Conservation (phyloP, 2,329 filamentous ascomycete genomes). For the Thelonectria olida region DNA sequence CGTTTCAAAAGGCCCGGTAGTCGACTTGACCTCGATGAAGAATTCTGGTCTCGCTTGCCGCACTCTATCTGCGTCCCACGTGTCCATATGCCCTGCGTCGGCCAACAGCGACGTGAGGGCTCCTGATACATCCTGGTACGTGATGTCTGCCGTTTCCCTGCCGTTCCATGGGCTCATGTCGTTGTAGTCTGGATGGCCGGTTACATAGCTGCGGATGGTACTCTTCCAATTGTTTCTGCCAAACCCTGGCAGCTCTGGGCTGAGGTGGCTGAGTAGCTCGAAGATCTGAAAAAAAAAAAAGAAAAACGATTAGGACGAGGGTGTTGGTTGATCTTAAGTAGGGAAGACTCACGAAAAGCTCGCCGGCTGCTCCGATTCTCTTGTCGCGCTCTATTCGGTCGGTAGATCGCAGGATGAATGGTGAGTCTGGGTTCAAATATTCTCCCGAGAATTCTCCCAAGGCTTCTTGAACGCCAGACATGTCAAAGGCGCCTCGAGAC, state of each 20-base stretch:
- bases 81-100: not conserved
- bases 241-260: slow-evolving; percentile 46
- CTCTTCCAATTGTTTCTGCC: slow-evolving; percentile 56
- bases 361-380: slow-evolving; percentile 20
- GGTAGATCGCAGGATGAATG: not conserved
- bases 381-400: slow-evolving; percentile 23
- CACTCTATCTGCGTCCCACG: not conserved
- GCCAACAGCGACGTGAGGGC: not conserved
- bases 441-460: slow-evolving; percentile 23
- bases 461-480: slow-evolving; percentile 19
- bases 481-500: not conserved
- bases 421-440: not conserved
- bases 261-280: slow-evolving; percentile 47
- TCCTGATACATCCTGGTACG: not conserved
- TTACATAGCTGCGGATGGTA: slow-evolving; percentile 54
- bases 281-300: slow-evolving; percentile 49
- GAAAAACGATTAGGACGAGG: no score
- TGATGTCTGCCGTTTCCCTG: slow-evolving; percentile 38
- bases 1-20: not conserved
- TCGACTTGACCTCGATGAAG: not conserved
- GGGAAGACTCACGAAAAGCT: slow-evolving; percentile 27
- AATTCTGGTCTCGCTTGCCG: not conserved
- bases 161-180: slow-evolving; percentile 51
- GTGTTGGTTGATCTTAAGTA: no score
- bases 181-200: slow-evolving; percentile 50